Conservation (phyloP, 108 stramenopile genomes). For the Cyclostephanos invisitatus region DNA sequence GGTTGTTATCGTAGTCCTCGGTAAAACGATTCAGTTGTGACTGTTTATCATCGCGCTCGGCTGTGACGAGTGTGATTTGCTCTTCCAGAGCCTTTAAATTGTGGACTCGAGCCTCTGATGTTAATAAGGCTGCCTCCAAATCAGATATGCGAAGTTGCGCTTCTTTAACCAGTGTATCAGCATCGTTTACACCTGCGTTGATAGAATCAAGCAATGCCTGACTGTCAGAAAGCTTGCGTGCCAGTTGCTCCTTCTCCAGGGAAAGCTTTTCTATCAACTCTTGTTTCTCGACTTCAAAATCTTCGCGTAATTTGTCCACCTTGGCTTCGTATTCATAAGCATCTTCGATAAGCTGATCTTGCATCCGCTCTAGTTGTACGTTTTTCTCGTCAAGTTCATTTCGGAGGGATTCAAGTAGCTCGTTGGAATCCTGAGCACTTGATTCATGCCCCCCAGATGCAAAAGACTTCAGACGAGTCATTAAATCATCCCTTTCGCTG, state of each 20-base stretch:
- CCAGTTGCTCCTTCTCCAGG: conserved; percentile 33
- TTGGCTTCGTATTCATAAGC: conserved; percentile 34
- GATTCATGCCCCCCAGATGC: conserved; percentile 7
- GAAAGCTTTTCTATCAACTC: conserved; percentile 13
- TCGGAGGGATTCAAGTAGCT: conserved; percentile 18
- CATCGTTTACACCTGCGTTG: conserved; percentile 7
- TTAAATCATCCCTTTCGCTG: conserved; percentile 35
- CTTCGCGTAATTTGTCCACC: conserved; percentile 22
- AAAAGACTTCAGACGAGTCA: conserved; percentile 5
- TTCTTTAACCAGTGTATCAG: conserved; percentile 11
- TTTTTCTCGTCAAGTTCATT: conserved; percentile 31
- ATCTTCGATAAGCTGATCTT: conserved; percentile 31
- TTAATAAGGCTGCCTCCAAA: conserved; percentile 30
- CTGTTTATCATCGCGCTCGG: conserved; percentile 38
- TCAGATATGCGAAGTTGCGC: conserved; percentile 34
- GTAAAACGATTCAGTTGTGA: conserved; percentile 28
- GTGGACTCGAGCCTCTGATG: conserved; percentile 22
- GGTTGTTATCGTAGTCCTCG: conserved; percentile 39
- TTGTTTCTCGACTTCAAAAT: conserved; percentile 38
- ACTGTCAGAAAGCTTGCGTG: conserved; percentile 1
- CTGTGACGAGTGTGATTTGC: conserved; percentile 43
- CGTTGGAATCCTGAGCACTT: conserved; percentile 18
- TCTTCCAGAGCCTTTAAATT: conserved; percentile 29
- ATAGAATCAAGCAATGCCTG: conserved; percentile 19
- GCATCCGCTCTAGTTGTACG: conserved; percentile 31